Evolutionary conservation across 1,139 yeast species (phyloP).

Genomic region (Taphrina sp.): DNA sequence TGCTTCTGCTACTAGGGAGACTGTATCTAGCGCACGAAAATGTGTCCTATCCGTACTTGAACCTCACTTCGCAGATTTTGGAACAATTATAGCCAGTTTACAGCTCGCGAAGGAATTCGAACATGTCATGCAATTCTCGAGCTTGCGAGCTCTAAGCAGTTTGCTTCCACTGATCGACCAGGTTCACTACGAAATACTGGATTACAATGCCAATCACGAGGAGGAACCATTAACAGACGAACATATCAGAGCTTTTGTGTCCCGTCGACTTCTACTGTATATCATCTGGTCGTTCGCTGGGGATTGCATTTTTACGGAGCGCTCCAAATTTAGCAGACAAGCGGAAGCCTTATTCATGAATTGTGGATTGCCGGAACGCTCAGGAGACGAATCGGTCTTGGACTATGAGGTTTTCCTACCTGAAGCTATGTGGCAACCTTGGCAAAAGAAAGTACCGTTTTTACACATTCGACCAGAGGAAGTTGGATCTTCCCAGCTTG

Average conservation of each 20-base stretch:
- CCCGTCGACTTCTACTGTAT: slow-evolving; percentile 50
- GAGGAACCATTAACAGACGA: slow-evolving; percentile 41
- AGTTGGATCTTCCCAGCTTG: slow-evolving; percentile 60
- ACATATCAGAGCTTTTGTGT: slow-evolving; percentile 43
- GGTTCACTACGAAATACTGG: slow-evolving; percentile 39
- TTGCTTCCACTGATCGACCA: slow-evolving; percentile 43
- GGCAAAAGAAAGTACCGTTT: slow-evolving; percentile 51
- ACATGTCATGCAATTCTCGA: slow-evolving; percentile 59
- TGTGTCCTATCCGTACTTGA: neutral
- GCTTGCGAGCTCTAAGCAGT: slow-evolving; percentile 49
- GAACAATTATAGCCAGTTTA: slow-evolving; percentile 32
- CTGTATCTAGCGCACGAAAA: neutral
- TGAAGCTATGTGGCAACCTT: slow-evolving; percentile 53
- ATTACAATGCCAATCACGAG: slow-evolving; percentile 39
- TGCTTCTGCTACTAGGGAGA: neutral
- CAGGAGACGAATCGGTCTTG: slow-evolving; percentile 37
- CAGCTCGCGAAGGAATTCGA: slow-evolving; percentile 40
- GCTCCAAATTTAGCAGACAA: slow-evolving; percentile 47
- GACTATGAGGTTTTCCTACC: slow-evolving; percentile 55
- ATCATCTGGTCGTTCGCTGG: slow-evolving; percentile 72
- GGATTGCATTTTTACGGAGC: slow-evolving; percentile 50
- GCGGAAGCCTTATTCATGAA: slow-evolving; percentile 41
- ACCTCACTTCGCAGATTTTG: neutral
- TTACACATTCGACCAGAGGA: slow-evolving; percentile 62
- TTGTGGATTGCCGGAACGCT: slow-evolving; percentile 28